Evolutionary conservation across 495 filamentous ascomycete species (phyloP).

Genomic region (Neurospora sp.): DNA sequence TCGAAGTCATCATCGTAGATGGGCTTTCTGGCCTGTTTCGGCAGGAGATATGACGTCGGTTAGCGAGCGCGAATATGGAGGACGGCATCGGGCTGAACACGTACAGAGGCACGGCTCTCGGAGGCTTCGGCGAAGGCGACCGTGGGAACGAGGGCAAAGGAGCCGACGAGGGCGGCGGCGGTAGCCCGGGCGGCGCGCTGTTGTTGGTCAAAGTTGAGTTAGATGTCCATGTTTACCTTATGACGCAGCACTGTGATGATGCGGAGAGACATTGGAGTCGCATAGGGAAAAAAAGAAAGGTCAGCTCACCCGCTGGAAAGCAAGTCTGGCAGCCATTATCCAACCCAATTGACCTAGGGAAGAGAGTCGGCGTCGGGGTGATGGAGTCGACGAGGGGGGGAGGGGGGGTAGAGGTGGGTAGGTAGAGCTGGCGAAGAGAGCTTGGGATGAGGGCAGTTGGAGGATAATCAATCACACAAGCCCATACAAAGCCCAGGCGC

Average conservation of each 20-base stretch:
- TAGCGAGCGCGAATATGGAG: not conserved
- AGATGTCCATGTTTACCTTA: not conserved
- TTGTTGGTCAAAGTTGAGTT: not conserved
- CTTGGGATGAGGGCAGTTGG: slow-evolving; percentile 6
- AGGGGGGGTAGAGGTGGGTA: not conserved
- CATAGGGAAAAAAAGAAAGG: not conserved
- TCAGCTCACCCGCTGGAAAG: slow-evolving; percentile 36
- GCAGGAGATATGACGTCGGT: not conserved
- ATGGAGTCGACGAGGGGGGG: not conserved
- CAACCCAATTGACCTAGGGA: slow-evolving; percentile 28
- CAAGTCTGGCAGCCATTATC: slow-evolving; percentile 43
- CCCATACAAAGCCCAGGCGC: not conserved
- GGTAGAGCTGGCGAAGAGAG: slow-evolving; percentile 4
- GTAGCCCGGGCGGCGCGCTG: slow-evolving; percentile 39
- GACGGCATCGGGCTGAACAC: slow-evolving; percentile 1
- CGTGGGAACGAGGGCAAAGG: slow-evolving; percentile 33
- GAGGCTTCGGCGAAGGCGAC: slow-evolving; percentile 37
- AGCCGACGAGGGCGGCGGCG: slow-evolving; percentile 35
- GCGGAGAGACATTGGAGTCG: not conserved
- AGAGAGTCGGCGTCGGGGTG: slow-evolving; percentile 1
- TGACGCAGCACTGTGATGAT: not conserved
- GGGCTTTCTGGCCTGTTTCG: slow-evolving; percentile 55
- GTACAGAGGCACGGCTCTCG: slow-evolving; percentile 26
- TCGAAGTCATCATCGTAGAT: slow-evolving; percentile 79
- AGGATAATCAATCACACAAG: not conserved